Evolutionary conservation across 495 filamentous ascomycete genomes (phyloP).

Genomic region (Pyronema omphalodes): DNA sequence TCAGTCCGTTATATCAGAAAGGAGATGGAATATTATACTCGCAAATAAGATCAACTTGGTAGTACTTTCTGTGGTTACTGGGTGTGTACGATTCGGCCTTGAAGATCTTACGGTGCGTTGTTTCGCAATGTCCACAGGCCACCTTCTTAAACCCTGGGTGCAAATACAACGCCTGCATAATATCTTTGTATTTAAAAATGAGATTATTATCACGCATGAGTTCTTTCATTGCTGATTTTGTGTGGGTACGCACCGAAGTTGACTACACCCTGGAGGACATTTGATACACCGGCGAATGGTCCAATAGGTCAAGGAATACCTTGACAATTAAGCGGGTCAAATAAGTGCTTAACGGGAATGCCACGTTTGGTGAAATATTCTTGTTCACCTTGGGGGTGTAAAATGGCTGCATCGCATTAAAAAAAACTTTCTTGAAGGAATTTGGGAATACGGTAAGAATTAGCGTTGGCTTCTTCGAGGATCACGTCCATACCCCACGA

Average conservation of each 20-base stretch:
- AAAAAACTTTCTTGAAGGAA: constrained; percentile 33
- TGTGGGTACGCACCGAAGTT: constrained; percentile 39
- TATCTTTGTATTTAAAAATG: constrained; percentile 30
- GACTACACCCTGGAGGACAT: constrained; percentile 32
- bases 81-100: constrained; percentile 32
- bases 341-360: constrained; percentile 33
- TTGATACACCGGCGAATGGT: constrained; percentile 32
- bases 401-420: constrained; percentile 29
- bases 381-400: constrained; percentile 36
- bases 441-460: constrained; percentile 42
- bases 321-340: constrained; percentile 28
- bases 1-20: background rate
- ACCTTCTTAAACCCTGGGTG: constrained; percentile 26
- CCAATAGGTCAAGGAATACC: constrained; percentile 28
- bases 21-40: constrained; percentile 1
- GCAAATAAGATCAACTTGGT: constrained; percentile 46
- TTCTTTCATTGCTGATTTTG: constrained; percentile 37
- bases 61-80: constrained; percentile 28
- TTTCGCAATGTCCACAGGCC: constrained; percentile 25
- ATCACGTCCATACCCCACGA: constrained; percentile 55
- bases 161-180: constrained; percentile 32
- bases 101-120: constrained; percentile 35
- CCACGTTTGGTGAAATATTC: constrained; percentile 33
- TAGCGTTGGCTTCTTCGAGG: constrained; percentile 40
- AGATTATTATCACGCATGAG: constrained; percentile 33